phyloP scores from a whole-genome alignment of 2,329 filamentous ascomycete genomes.

The Apiospora saccharicola region DNA sequence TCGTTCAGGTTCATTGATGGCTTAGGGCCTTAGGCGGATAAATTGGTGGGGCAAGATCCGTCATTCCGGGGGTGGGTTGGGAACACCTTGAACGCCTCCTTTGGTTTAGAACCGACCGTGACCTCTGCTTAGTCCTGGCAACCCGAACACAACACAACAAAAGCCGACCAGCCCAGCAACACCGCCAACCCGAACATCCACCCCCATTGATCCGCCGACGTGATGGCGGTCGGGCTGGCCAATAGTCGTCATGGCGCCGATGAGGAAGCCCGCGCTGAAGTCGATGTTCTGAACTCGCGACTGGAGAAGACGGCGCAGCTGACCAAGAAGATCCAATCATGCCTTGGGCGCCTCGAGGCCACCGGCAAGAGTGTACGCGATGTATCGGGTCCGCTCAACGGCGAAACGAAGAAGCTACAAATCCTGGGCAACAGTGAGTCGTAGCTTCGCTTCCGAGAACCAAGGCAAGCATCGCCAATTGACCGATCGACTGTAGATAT shows the following conservation, averaged over 20 bases:
- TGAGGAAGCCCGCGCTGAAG: slow-evolving; percentile 73
- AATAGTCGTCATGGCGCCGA: slow-evolving; percentile 61
- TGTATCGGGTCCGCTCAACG: slow-evolving; percentile 90
- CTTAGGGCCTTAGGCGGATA: background rate
- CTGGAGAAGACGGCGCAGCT: slow-evolving; percentile 92
- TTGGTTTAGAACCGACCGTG: slow-evolving; percentile 1
- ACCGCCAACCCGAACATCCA: background rate
- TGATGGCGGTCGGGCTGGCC: slow-evolving; percentile 60
- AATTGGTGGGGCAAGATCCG: slow-evolving; percentile 8
- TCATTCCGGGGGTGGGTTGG: slow-evolving; percentile 17
- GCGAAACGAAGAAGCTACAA: slow-evolving; percentile 89
- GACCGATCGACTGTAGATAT: slow-evolving; percentile 65
- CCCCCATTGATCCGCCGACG: slow-evolving; percentile 12
- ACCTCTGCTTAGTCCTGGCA: background rate
- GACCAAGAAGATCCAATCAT: slow-evolving; percentile 95
- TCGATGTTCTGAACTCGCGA: slow-evolving; percentile 73
- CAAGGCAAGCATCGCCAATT: slow-evolving; percentile 2
- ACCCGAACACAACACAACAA: background rate
- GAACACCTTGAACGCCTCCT: background rate
- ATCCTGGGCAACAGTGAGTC: slow-evolving; percentile 78
- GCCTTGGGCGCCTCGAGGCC: slow-evolving; percentile 81
- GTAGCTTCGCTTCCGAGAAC: background rate
- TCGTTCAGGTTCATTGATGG: background rate
- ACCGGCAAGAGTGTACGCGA: slow-evolving; percentile 92
- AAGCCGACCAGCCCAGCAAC: background rate